Percentiles rank a stretch among this genome's conserved stretches.
Evolutionary conservation across 2,329 filamentous ascomycete species (phyloP).

Genomic region (Byssoonygena ceratinophila): DNA sequence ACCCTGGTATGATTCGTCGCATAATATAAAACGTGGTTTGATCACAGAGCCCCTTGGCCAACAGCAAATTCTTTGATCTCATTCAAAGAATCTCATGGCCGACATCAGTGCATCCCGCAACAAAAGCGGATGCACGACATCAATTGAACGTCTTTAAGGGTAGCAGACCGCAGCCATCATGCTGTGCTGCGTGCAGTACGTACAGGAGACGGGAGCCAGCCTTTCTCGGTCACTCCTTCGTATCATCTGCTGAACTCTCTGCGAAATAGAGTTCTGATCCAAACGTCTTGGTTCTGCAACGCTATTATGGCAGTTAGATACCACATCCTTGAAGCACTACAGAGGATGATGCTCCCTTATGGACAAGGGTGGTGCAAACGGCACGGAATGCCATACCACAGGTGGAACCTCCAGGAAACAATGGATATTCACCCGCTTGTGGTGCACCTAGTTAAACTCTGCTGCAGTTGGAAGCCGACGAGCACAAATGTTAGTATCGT

Average conservation of each 20-base stretch:
- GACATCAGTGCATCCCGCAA: neutral
- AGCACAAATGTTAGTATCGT: too few relatives aligned
- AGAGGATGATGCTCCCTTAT: neutral
- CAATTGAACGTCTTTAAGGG: neutral
- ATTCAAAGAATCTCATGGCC: neutral
- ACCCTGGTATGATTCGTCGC: neutral
- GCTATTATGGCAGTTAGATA: neutral
- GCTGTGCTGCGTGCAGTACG: too few relatives aligned
- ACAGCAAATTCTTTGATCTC: neutral
- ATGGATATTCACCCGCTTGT: neutral
- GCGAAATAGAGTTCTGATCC: neutral
- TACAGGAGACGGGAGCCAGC: too few relatives aligned
- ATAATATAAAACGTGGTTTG: neutral
- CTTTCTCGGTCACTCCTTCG: neutral
- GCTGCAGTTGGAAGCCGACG: neutral
- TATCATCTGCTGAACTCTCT: neutral
- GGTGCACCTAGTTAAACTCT: neutral
- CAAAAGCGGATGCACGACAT: neutral
- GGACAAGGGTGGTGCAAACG: neutral
- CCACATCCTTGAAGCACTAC: neutral
- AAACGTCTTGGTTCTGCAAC: neutral
- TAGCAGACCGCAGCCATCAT: too few relatives aligned
- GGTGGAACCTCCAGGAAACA: neutral
- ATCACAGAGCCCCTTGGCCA: neutral
- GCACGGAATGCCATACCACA: neutral